Conservation (phyloP, 2,329 filamentous ascomycete genomes). For the Pseudogymnoascus sp. region DNA sequence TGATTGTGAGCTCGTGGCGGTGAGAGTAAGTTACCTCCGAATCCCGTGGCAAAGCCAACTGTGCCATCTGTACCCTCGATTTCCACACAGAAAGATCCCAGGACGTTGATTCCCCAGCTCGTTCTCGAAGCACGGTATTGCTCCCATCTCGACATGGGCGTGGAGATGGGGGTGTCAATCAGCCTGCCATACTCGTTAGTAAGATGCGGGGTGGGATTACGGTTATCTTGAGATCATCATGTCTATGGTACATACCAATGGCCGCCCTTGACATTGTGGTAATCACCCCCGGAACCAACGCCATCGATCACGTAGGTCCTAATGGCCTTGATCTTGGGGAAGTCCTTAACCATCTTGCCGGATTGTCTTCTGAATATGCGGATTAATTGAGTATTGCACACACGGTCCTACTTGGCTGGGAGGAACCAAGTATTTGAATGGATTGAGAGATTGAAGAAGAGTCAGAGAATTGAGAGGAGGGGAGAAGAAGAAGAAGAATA, state of each 20-base stretch:
- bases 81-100: constrained; percentile 87
- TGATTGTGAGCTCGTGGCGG: background rate
- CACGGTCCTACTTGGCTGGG: constrained; percentile 24
- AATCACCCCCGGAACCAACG: constrained; percentile 61
- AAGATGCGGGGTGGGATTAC: background rate
- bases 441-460: constrained; percentile 20
- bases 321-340: constrained; percentile 69
- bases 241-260: constrained; percentile 46
- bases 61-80: constrained; percentile 83
- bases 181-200: constrained; percentile 51
- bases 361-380: background rate
- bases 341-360: constrained; percentile 27
- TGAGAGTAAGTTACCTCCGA: constrained; percentile 52
- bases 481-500: constrained; percentile 11
- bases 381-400: constrained; percentile 14
- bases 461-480: constrained; percentile 11
- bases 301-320: constrained; percentile 65
- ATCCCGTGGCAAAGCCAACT: constrained; percentile 89
- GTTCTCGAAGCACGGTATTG: constrained; percentile 81
- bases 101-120: constrained; percentile 90
- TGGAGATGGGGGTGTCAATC: constrained; percentile 85
- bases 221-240: background rate
- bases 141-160: constrained; percentile 83
- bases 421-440: constrained; percentile 18
- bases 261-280: constrained; percentile 79